These are phyloP conservation scores for Termitomyces sp. DNA, from an alignment of 768 basidiomycete genomes.

Conservation along the genomic window DNA sequence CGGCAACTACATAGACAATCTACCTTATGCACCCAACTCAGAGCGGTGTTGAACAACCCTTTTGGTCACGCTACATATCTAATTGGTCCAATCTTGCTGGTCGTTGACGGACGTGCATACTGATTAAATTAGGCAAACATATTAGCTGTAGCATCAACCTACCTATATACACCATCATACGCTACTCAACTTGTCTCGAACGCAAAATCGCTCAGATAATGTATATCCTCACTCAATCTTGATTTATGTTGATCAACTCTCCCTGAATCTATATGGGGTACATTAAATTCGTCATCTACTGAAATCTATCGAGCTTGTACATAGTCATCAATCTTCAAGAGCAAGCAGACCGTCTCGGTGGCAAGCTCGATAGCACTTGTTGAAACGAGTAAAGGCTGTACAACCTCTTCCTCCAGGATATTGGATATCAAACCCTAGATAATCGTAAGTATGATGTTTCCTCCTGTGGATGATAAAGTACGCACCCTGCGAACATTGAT, in stretches of 20 bases:
- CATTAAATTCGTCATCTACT: conserved; percentile 29
- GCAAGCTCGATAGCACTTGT: conserved; percentile 94
- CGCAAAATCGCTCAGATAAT: not conserved
- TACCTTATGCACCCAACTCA: conserved; percentile 32
- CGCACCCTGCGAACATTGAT: conserved; percentile 96
- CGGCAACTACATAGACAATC: conserved; percentile 66
- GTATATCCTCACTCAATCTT: not conserved
- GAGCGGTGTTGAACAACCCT: conserved; percentile 14
- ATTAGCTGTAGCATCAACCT: conserved; percentile 15
- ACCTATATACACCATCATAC: conserved; percentile 6
- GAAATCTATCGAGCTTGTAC: conserved; percentile 68
- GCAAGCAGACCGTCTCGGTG: conserved; percentile 95
- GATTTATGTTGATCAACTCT: not conserved
- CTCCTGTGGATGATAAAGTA: not conserved
- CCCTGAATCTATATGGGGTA: not conserved
- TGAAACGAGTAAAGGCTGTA: conserved; percentile 92
- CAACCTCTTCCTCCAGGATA: conserved; percentile 95
- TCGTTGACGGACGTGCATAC: not conserved
- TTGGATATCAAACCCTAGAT: conserved; percentile 90
- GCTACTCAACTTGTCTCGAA: not conserved
- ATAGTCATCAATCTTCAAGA: conserved; percentile 95
- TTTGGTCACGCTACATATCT: not conserved
- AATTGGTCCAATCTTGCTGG: conserved; percentile 4
- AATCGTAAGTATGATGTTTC: not conserved
- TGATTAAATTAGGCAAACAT: conserved; percentile 15